These are phyloP conservation scores for Paspalum notatum DNA, from an alignment of 176 grass and related monocot genomes.

Conservation along the genomic window DNA sequence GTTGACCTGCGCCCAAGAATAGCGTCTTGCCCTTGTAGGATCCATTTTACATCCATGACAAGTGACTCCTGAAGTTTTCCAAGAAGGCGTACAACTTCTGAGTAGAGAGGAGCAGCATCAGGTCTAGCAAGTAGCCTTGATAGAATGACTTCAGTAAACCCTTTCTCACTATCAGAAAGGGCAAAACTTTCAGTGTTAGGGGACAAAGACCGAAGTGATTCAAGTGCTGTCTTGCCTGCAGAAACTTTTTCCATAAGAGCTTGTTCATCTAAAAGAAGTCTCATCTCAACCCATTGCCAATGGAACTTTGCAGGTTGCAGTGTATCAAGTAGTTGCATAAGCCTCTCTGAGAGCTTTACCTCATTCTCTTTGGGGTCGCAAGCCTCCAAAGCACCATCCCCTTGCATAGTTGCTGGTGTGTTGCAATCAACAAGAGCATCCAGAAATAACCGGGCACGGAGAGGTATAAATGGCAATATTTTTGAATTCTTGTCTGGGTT, in stretches of 20 bases:
- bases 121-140: conserved; percentile 93
- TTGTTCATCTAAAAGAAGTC: conserved; percentile 97
- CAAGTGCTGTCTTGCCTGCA: conserved; percentile 67
- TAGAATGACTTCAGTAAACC: conserved; percentile 93
- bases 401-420: conserved; percentile 54
- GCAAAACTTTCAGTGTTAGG: conserved; percentile 71
- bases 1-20: conserved; percentile 91
- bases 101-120: conserved; percentile 92
- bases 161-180: conserved; percentile 96
- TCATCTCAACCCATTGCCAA: conserved; percentile 99
- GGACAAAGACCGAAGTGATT: conserved; percentile 79
- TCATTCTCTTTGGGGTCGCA: conserved; percentile 68
- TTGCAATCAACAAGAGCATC: conserved; percentile 91
- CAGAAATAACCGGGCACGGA: conserved; percentile 88
- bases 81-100: conserved; percentile 88
- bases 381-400: conserved; percentile 71
- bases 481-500: conserved; percentile 78
- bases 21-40: conserved; percentile 88
- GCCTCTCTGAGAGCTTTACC: conserved; percentile 71
- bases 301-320: conserved; percentile 97
- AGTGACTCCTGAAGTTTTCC: conserved; percentile 94
- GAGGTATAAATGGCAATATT: conserved; percentile 78
- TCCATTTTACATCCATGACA: conserved; percentile 96
- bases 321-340: conserved; percentile 86
- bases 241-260: conserved; percentile 89